Percentiles rank a stretch among this genome's conserved stretches.
Evolutionary conservation across 805 yeast genomes (phyloP).

Genomic region (Hanseniaspora mollemarum): DNA sequence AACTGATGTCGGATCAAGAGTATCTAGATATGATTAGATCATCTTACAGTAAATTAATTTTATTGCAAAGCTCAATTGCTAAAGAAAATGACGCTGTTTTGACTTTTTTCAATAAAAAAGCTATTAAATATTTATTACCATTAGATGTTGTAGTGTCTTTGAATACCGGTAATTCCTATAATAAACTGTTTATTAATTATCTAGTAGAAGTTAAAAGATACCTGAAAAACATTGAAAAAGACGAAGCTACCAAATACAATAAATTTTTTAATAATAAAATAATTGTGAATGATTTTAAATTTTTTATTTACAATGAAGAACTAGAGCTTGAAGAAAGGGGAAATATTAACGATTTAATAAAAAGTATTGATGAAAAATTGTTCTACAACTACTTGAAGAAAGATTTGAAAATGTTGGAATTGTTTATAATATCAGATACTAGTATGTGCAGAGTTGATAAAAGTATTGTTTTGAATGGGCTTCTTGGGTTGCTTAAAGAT

Average conservation of each 20-base stretch:
- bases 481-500: conserved; percentile 17
- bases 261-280: conserved; percentile 21
- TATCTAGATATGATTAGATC: conserved; percentile 10
- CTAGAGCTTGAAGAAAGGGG: conserved; percentile 24
- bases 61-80: not conserved
- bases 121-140: conserved; percentile 11
- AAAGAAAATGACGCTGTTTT: not conserved
- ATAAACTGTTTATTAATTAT: conserved; percentile 32
- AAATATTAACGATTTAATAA: conserved; percentile 21
- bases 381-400: conserved; percentile 39
- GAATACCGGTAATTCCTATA: conserved; percentile 12
- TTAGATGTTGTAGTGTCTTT: conserved; percentile 2
- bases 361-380: conserved; percentile 50
- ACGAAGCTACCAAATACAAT: conserved; percentile 17
- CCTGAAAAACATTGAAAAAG: conserved; percentile 25
- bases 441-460: conserved; percentile 32
- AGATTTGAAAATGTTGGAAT: conserved; percentile 45
- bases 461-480: conserved; percentile 26
- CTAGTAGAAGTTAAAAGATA: conserved; percentile 41
- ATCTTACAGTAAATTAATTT: conserved; percentile 4
- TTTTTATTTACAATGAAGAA: conserved; percentile 26
- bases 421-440: conserved; percentile 35
- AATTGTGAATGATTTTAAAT: conserved; percentile 23
- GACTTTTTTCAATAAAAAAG: conserved; percentile 6
- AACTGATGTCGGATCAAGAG: not conserved